Evolutionary conservation across 768 basidiomycete genomes (phyloP), one percentile per base, ranked within the genome.

Genomic region (Tremella yokohamensis): DNA sequence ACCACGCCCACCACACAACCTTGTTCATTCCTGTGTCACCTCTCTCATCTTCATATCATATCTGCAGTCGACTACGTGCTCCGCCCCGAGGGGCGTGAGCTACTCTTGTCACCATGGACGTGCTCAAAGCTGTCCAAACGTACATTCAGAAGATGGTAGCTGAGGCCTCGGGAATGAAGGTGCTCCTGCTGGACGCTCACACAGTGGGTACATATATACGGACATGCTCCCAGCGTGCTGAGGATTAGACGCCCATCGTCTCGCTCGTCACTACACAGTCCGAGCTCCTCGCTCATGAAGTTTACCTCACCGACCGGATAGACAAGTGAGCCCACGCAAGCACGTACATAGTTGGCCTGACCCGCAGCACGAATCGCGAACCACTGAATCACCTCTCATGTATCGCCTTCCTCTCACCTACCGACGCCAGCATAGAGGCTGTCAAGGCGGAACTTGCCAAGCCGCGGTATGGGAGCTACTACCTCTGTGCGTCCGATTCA

Each of bases 401-500:
- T 72, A 84, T 98, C 53, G 94, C 90, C 76, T 92, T 99, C 73
- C 81, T 99, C 8, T 85, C 90, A 52, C 85, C 85, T 39, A 87
- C 82, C 56, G 86, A 89, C 49, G 84, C 87, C 26, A 92, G 89
- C 71, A 79, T 99, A 37, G 85, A 85, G 55, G 87, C 87, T 22
- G 81, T 97, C 55, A 87, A 87, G 64, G 80, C 83, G 55, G 96
- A 99, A 73, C 81, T 99, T 34, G 82, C 82, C 38, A 87, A 90
- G 69, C 94, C 93, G 9, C 88, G 88, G 78, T 99, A 98, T 70
- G 92, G 92, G 75, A 91, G 92, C 79, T 99, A 99, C 79, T 98
- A 94, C 82, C 80, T 99, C 74, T 99, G 94, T 98, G 84, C 87
- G 94, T 90, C 3, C n/a, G n/a, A n/a, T n/a, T n/a, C n/a, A n/a